These are phyloP conservation scores for Przewalskia tangutica DNA, from an alignment of 257 asterid genomes.

Conservation along the genomic window DNA sequence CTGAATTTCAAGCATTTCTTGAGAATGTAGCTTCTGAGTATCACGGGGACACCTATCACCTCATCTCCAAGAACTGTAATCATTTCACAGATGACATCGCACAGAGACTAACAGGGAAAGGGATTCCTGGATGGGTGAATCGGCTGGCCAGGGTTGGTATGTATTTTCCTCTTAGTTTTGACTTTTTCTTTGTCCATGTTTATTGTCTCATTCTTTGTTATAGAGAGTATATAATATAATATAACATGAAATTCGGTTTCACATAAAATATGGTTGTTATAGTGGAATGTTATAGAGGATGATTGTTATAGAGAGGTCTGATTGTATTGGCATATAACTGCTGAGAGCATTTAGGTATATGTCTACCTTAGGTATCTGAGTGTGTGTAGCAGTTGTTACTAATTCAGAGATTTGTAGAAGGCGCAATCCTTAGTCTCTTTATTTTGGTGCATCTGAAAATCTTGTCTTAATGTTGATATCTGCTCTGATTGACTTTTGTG, in stretches of 20 bases:
- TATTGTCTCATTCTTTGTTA: not conserved
- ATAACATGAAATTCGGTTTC: too few relatives aligned
- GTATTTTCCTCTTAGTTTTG: not conserved
- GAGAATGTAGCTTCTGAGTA: conserved; percentile 43
- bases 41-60: conserved; percentile 50
- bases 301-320: too few relatives aligned
- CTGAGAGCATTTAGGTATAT: not conserved
- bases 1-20: conserved; percentile 32
- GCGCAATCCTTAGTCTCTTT: not conserved
- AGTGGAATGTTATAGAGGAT: too few relatives aligned
- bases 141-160: conserved; percentile 28
- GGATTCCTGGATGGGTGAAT: conserved; percentile 52
- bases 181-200: not conserved
- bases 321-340: not conserved
- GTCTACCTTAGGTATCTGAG: not conserved
- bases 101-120: conserved; percentile 27
- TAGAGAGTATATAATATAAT: too few relatives aligned
- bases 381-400: not conserved
- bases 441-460: not conserved
- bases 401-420: not conserved
- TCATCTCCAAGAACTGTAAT: conserved; percentile 43
- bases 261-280: too few relatives aligned
- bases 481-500: not conserved
- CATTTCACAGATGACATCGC: conserved; percentile 45
- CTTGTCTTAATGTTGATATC: not conserved